Evolutionary conservation across 306 rosid genomes (phyloP).

Genomic region (apple (Malus domestica)): DNA sequence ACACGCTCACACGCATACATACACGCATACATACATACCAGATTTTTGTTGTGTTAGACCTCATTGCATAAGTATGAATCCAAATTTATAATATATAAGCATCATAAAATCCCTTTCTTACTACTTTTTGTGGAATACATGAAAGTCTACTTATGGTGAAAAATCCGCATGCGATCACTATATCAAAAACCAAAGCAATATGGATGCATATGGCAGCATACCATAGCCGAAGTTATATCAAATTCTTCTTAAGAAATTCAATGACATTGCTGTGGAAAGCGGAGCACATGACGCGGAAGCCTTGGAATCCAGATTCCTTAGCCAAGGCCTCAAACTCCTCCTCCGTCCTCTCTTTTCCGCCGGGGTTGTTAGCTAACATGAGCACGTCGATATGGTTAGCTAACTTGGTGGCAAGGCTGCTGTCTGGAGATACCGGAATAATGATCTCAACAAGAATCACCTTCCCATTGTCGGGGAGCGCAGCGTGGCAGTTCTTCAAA

Average conservation of each 20-base stretch:
- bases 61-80: too few species aligned
- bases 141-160: not conserved
- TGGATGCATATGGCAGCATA: not conserved
- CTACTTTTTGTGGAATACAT: not conserved
- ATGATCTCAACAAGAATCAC: conserved; percentile 92
- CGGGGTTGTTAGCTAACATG: conserved; percentile 86
- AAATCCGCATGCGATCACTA: conserved; percentile 7
- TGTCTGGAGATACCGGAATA: conserved; percentile 78
- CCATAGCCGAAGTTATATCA: not conserved
- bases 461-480: conserved; percentile 68
- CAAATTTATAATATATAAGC: too few species aligned
- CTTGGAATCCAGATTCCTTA: conserved; percentile 70
- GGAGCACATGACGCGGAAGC: conserved; percentile 37
- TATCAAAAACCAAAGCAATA: conserved; percentile 3
- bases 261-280: conserved; percentile 78
- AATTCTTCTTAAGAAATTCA: conserved; percentile 61
- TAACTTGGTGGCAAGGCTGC: conserved; percentile 73
- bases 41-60: too few species aligned
- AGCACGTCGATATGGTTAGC: conserved; percentile 56
- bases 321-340: conserved; percentile 72
- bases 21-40: too few species aligned
- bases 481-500: conserved; percentile 70
- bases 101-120: too few species aligned
- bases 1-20: too few species aligned
- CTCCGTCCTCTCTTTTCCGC: conserved; percentile 96